phyloP scores from a whole-genome alignment of 2,329 filamentous ascomycete genomes.

The Plectosphaerella plurivora region DNA sequence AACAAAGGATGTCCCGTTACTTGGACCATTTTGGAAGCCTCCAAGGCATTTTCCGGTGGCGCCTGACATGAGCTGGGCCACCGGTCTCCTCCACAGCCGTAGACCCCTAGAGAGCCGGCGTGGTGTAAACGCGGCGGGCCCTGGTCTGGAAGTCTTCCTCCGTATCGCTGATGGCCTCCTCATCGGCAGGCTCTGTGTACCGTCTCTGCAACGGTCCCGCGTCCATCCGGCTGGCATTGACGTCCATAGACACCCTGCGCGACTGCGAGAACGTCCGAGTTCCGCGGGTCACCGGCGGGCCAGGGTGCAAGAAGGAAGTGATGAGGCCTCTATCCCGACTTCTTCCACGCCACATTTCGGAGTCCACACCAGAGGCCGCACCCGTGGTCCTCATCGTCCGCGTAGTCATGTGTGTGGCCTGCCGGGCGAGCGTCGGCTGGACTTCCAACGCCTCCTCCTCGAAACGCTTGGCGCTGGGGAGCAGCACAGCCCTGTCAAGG shows the following conservation, averaged over 20 bases:
- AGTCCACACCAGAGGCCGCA: slow-evolving; percentile 21
- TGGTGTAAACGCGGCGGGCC: slow-evolving; percentile 8
- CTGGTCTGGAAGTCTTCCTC: neutral
- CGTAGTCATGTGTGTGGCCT: neutral
- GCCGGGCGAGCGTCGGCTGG: slow-evolving; percentile 30
- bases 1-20: neutral
- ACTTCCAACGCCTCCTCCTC: slow-evolving; percentile 47
- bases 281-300: slow-evolving; percentile 32
- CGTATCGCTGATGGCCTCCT: slow-evolving; percentile 4
- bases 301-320: slow-evolving; percentile 42
- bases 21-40: slow-evolving; percentile 1
- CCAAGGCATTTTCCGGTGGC: neutral
- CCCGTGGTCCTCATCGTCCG: slow-evolving; percentile 21
- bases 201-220: slow-evolving; percentile 7
- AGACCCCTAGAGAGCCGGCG: slow-evolving; percentile 7
- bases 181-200: slow-evolving; percentile 9
- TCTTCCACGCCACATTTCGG: slow-evolving; percentile 22
- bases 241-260: slow-evolving; percentile 8
- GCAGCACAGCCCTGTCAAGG: slow-evolving; percentile 55
- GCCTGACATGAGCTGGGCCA: neutral
- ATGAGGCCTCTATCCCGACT: slow-evolving; percentile 37
- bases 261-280: slow-evolving; percentile 3
- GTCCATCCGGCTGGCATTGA: neutral
- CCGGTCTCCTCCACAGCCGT: neutral
- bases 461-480: slow-evolving; percentile 53